Conservation (phyloP, 345 rosid genomes). For the Luvunga scandens region DNA sequence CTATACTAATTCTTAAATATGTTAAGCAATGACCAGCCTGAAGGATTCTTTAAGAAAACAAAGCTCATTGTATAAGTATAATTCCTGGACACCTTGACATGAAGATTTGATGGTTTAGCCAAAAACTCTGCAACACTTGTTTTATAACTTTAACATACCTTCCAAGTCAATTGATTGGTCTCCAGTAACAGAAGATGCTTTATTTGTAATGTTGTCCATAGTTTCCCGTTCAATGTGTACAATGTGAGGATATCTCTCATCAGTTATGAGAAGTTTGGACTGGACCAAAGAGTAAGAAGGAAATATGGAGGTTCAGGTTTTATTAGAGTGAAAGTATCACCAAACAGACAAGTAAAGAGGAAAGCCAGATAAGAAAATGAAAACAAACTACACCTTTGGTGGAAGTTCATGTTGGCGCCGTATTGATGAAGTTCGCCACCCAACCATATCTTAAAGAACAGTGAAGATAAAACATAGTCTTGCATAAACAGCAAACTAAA, state of each 20-base stretch:
- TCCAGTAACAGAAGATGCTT: slow-evolving; percentile 30
- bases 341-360: not conserved
- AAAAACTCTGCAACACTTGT: not conserved
- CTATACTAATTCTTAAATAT: not conserved
- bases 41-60: not conserved
- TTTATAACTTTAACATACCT: slow-evolving; percentile 47
- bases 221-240: slow-evolving; percentile 49
- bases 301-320: not conserved
- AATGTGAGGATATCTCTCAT: slow-evolving; percentile 81
- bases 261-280: slow-evolving; percentile 61
- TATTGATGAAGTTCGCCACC: slow-evolving; percentile 96
- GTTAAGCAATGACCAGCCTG: not conserved
- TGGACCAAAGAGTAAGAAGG: slow-evolving; percentile 32
- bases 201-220: slow-evolving; percentile 14
- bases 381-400: slow-evolving; percentile 49
- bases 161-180: slow-evolving; percentile 57
- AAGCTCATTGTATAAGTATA: not conserved
- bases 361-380: not conserved
- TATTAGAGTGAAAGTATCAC: not conserved
- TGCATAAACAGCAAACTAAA: slow-evolving; percentile 3
- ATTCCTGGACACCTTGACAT: not conserved
- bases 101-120: not conserved
- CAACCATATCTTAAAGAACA: slow-evolving; percentile 63
- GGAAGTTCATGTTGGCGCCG: slow-evolving; percentile 84
- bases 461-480: slow-evolving; percentile 40